Percentiles rank a stretch among this genome's conserved stretches.
These are phyloP conservation scores for Epichloe uncinata DNA, from an alignment of 2,329 filamentous ascomycete genomes.

Conservation along the genomic window DNA sequence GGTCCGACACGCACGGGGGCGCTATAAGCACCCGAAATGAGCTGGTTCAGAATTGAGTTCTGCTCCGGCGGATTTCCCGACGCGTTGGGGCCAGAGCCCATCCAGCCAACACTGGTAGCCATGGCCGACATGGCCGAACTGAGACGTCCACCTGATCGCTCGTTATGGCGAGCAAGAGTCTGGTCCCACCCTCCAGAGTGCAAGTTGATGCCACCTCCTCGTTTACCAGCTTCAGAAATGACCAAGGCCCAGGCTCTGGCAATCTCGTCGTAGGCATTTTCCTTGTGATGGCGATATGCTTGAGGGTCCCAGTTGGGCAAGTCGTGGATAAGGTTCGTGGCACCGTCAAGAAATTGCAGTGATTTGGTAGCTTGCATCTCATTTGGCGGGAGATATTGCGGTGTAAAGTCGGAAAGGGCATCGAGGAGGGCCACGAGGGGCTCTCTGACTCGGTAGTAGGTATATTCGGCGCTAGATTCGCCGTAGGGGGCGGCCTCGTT, in stretches of 20 bases:
- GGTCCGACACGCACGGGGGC: slow-evolving; percentile 48
- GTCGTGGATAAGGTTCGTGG: slow-evolving; percentile 78
- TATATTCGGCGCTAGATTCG: slow-evolving; percentile 77
- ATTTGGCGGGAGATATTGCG: slow-evolving; percentile 85
- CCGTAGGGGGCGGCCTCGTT: slow-evolving; percentile 76
- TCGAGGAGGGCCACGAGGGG: slow-evolving; percentile 70
- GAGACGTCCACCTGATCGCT: slow-evolving; percentile 71
- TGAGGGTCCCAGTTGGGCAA: slow-evolving; percentile 85
- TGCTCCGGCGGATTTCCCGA: slow-evolving; percentile 24
- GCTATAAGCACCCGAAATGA: slow-evolving; percentile 47
- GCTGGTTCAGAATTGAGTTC: slow-evolving; percentile 47
- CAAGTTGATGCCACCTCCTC: slow-evolving; percentile 77
- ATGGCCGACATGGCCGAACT: slow-evolving; percentile 69
- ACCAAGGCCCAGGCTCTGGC: slow-evolving; percentile 86
- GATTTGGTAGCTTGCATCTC: slow-evolving; percentile 76
- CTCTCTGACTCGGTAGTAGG: slow-evolving; percentile 84
- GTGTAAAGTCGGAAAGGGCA: slow-evolving; percentile 85
- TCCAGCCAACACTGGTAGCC: slow-evolving; percentile 64
- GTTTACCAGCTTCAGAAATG: slow-evolving; percentile 80
- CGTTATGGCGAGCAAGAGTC: slow-evolving; percentile 74
- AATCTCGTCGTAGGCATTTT: slow-evolving; percentile 93
- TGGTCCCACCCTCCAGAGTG: slow-evolving; percentile 91
- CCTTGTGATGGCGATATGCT: slow-evolving; percentile 82
- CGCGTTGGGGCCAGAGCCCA: slow-evolving; percentile 32
- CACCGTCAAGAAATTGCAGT: slow-evolving; percentile 76